Evolutionary conservation across 441 rosid genomes (phyloP).

Genomic region (Pelargonium cotyledonis): DNA sequence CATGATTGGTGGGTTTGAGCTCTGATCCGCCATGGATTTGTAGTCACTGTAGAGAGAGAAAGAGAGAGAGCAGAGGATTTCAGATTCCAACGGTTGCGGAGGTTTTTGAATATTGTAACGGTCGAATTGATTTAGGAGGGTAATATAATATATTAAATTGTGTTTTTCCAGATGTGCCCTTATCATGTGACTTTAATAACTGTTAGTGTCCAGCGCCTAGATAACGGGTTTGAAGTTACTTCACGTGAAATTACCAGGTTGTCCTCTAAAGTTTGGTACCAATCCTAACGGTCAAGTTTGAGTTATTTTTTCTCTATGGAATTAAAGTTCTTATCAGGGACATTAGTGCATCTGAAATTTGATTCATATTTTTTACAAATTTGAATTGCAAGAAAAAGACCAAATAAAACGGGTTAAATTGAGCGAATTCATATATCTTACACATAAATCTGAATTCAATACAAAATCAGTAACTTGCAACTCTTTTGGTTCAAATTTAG

Average conservation of each 20-base stretch:
- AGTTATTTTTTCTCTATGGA: neutral
- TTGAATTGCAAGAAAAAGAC: too few relatives aligned
- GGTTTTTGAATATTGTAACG: neutral
- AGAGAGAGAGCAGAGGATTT: conserved; percentile 1
- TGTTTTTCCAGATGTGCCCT: neutral
- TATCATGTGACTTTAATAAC: neutral
- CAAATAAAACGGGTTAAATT: too few relatives aligned
- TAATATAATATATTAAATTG: neutral
- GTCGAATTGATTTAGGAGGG: conserved; percentile 13
- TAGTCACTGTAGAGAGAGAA: conserved; percentile 11
- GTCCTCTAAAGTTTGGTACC: neutral
- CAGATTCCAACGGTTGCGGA: neutral
- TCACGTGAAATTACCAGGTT: neutral
- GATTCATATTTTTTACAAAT: too few relatives aligned
- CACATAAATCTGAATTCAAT: too few relatives aligned
- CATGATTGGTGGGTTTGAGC: conserved; percentile 46
- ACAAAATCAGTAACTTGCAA: too few relatives aligned
- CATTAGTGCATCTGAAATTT: too few relatives aligned
- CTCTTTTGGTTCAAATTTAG: too few relatives aligned
- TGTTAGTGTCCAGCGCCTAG: neutral
- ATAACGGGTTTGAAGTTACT: neutral
- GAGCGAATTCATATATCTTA: too few relatives aligned
- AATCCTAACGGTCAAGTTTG: neutral
- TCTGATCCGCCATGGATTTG: conserved; percentile 25
- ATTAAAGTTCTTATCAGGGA: too few relatives aligned